These are phyloP conservation scores for Talaromyces sp. DNA, from an alignment of 2,329 filamentous ascomycete species.

Conservation along the genomic window DNA sequence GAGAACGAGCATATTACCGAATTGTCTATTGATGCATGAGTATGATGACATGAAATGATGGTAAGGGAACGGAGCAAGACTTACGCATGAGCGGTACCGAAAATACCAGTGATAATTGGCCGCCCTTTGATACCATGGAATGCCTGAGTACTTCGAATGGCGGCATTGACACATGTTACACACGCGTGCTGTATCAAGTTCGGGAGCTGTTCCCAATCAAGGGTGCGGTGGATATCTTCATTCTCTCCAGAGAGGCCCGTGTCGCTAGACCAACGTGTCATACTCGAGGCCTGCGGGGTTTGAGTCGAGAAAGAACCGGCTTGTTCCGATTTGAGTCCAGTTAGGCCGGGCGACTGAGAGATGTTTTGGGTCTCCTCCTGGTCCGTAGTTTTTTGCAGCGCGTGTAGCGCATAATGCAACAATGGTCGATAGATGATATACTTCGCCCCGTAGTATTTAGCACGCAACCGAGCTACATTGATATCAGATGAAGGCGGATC, in stretches of 20 bases:
- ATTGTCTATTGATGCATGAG: conserved; percentile 61
- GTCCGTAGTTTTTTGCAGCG: conserved; percentile 46
- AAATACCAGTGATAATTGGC: conserved; percentile 88
- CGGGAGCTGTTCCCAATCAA: conserved; percentile 33
- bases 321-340: neutral
- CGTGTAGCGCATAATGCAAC: conserved; percentile 55
- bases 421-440: conserved; percentile 87
- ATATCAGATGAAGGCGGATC: conserved; percentile 71
- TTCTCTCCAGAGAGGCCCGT: conserved; percentile 24
- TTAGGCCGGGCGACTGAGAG: neutral
- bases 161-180: conserved; percentile 60
- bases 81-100: conserved; percentile 94
- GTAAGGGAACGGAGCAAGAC: conserved; percentile 31
- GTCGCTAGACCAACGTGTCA: conserved; percentile 28
- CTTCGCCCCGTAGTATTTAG: conserved; percentile 89
- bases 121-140: conserved; percentile 62
- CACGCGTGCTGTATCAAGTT: conserved; percentile 51
- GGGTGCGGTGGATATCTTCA: conserved; percentile 16
- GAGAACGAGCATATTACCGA: conserved; percentile 89
- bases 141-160: conserved; percentile 78
- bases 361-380: conserved; percentile 26
- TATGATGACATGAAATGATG: conserved; percentile 17
- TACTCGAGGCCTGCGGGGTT: conserved; percentile 21
- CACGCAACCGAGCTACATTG: conserved; percentile 74
- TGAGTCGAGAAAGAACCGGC: conserved; percentile 25